A percentile compares a stretch with the other conserved stretches of the same genome.
These are phyloP conservation scores for Fraxinus excelsior DNA, from an alignment of 257 asterid genomes.

Conservation along the genomic window DNA sequence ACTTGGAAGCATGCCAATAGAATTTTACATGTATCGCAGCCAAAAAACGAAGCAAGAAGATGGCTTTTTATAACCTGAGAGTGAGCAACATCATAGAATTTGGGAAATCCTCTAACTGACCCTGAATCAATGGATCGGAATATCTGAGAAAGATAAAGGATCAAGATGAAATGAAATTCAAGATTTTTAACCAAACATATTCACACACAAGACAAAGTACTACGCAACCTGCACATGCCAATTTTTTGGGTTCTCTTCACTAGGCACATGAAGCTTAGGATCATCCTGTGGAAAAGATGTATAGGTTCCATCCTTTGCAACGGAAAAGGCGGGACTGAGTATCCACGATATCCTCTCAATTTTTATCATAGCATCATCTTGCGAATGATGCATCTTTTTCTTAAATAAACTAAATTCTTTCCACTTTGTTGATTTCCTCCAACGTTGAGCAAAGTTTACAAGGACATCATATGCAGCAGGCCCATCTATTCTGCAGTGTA, in stretches of 20 bases:
- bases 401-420: constrained; percentile 71
- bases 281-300: constrained; percentile 54
- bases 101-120: constrained; percentile 81
- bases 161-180: constrained; percentile 20
- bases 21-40: too few relatives aligned
- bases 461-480: constrained; percentile 98
- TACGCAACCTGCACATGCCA: constrained; percentile 89
- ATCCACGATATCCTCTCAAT: constrained; percentile 96
- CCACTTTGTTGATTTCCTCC: constrained; percentile 93
- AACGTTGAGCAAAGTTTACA: constrained; percentile 91
- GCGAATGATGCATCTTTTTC: constrained; percentile 66
- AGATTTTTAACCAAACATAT: constrained; percentile 22
- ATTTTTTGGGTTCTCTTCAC: constrained; percentile 63
- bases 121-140: constrained; percentile 97
- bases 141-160: constrained; percentile 48
- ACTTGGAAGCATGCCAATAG: neutral
- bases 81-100: constrained; percentile 51
- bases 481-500: constrained; percentile 90
- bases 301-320: constrained; percentile 51
- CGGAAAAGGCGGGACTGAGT: constrained; percentile 62
- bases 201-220: constrained; percentile 22
- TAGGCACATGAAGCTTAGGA: constrained; percentile 58
- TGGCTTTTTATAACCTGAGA: constrained; percentile 50
- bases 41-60: constrained; percentile 5
- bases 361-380: constrained; percentile 90